phyloP scores from a whole-genome alignment of 2,329 filamentous ascomycete genomes.

The Xylariaceae sp. region DNA sequence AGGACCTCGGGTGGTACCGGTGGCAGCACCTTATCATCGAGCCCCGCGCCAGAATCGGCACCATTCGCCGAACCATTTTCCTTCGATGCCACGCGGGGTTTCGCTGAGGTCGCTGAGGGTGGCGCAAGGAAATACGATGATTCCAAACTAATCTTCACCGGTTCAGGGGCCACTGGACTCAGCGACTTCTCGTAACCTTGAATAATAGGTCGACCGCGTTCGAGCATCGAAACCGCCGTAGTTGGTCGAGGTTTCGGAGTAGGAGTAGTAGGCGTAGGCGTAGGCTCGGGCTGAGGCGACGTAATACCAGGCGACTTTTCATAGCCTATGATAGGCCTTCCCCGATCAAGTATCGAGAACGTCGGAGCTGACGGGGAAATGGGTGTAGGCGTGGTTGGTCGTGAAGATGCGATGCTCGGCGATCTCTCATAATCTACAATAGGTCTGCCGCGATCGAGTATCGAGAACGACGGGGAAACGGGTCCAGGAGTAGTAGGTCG shows the following conservation, averaged over 20 bases:
- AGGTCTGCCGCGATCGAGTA: slow-evolving; percentile 39
- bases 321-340: slow-evolving; percentile 33
- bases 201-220: slow-evolving; percentile 33
- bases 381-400: slow-evolving; percentile 14
- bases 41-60: slow-evolving; percentile 17
- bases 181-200: slow-evolving; percentile 26
- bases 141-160: slow-evolving; percentile 31
- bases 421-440: slow-evolving; percentile 28
- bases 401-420: slow-evolving; percentile 9
- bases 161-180: slow-evolving; percentile 20
- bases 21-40: slow-evolving; percentile 53
- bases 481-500: slow-evolving; percentile 14
- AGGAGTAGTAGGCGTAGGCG: slow-evolving; percentile 6
- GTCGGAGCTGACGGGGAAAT: slow-evolving; percentile 14
- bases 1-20: slow-evolving; percentile 53
- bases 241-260: slow-evolving; percentile 15
- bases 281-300: slow-evolving; percentile 19
- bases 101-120: slow-evolving; percentile 7
- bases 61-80: slow-evolving; percentile 21
- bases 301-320: slow-evolving; percentile 19
- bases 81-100: slow-evolving; percentile 5
- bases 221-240: slow-evolving; percentile 33
- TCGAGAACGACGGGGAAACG: slow-evolving; percentile 26
- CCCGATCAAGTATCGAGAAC: slow-evolving; percentile 35
- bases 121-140: slow-evolving; percentile 27